Base-by-base conservation (phyloP, 176 grass and related monocot genomes). In the Avena insularis region DNA sequence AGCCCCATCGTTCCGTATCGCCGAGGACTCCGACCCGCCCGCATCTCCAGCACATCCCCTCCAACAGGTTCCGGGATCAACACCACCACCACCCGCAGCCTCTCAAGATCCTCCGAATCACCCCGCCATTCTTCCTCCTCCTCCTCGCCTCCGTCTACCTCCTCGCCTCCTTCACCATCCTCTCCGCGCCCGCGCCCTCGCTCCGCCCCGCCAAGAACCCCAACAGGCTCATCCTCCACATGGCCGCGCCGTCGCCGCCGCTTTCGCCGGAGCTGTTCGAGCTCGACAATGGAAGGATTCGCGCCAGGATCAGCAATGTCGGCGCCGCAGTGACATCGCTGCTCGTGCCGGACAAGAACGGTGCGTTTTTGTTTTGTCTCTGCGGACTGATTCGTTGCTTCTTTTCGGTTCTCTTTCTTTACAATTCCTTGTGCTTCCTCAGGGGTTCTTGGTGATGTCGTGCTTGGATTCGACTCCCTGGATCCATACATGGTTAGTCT, bases 391-490 rank as follows among this genome's bases (percentile, higher is more conserved):
- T 2, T 74, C 14, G 50, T 62, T 82, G 73, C 19, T 82, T 55
- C 43, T 3, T 72, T 61, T 13, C 8, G 20, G 38, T 17, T 83
- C 33, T 66, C 25, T 62, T 16, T 51, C 9, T 70, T 19, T 70
- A 21, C 29, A 12, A 61, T 80, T 71, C 3, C 19, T 51, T 20
- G 71, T 29, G 25, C 66, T 78, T 54, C 84, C 6, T 72, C 81
- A 98, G 93, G 92, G 47, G 80, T 90, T 91, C 82, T 90, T 65
- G 85, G 43, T n/a, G 96, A 98, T 83, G 93, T 98, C 69, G 96
- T 98, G 49, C 96, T 98, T 75, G 96, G 96, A 68, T 98, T 98
- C 71, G 96, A 98, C 65, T 90, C 88, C 25, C 78, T 92, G 49
- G 93, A 96, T 74, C 92, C 89, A 0, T 98, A 98, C 48, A 85